Evolutionary conservation across 306 rosid species (phyloP), one percentile per base, ranked within the genome.

Genomic region (Carpinus viminea): DNA sequence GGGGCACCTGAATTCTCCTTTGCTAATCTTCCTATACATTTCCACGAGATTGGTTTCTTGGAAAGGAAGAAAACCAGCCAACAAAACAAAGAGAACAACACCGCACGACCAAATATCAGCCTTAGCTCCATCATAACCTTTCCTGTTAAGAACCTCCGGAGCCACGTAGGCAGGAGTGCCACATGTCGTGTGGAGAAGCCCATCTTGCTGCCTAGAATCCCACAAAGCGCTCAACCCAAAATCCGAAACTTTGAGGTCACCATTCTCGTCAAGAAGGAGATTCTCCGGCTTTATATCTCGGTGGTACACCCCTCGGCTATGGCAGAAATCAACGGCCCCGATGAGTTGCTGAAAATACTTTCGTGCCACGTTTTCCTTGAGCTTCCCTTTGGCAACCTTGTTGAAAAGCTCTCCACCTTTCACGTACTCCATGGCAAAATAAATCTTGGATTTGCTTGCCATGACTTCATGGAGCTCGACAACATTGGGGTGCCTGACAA

Each of bases 71-170:
- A 45, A 87, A 2, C 95, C 97, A 4, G 93, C 92, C 64, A 91
- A 71, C 3, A 93, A 90, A 81, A 90, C 91, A 75, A 68, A 93
- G 12, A 93, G 88, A 45, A 91, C 80, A 5, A 93, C 94, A 12
- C 98, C 94, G 76, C 94, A 91, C 0, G 94, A 93, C 96, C 98
- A 91, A 21, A 79, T 91, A 64, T 91, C 98, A 1, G 92, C 89
- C 62, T 82, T 88, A 12, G 92, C 91, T 5, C 97, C 97, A 64
- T 87, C 93, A 64, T 93, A 93, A 3, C 97, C 94, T 85, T 83
- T 86, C 53, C 72, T 85, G 79, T 38, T 81, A 56, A 90, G 85
- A 31, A 90, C 89, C 54, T 91, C 91, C 6, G 97, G 89, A 4
- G 94, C 91, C 0, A 90, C 97, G 47, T 91, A 88, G 9, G 89